A percentile compares a stretch with the other conserved stretches of the same genome.
Evolutionary conservation across 2,329 filamentous ascomycete species (phyloP).

Genomic region (Cladosporium cucumerinum): DNA sequence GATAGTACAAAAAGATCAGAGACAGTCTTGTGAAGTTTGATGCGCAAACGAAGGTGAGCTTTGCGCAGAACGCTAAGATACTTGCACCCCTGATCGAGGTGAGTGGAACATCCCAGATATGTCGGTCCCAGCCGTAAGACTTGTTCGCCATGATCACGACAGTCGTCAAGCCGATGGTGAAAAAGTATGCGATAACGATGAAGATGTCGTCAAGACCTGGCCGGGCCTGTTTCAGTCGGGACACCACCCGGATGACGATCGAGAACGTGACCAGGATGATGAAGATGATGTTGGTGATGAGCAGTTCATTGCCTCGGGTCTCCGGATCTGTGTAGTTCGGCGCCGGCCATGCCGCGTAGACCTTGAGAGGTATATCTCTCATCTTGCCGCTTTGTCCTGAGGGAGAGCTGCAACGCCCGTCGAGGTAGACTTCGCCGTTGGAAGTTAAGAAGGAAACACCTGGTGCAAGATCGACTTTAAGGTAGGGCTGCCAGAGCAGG

Average conservation of each 20-base stretch:
- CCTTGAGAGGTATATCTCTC: conserved; percentile 25
- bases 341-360: conserved; percentile 38
- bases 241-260: conserved; percentile 40
- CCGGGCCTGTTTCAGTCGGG: conserved; percentile 40
- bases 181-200: conserved; percentile 41
- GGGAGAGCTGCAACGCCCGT: not conserved
- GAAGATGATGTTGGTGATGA: conserved; percentile 41
- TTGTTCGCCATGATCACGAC: conserved; percentile 43
- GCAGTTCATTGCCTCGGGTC: conserved; percentile 39
- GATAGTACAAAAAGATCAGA: conserved; percentile 46
- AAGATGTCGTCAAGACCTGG: conserved; percentile 43
- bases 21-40: conserved; percentile 44
- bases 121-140: conserved; percentile 42
- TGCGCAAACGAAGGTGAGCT: conserved; percentile 42
- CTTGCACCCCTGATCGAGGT: conserved; percentile 24
- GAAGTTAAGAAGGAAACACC: not conserved
- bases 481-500: not conserved
- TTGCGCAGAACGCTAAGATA: conserved; percentile 43
- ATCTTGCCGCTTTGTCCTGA: not conserved
- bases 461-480: not conserved
- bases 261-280: conserved; percentile 37
- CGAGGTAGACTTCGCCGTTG: not conserved
- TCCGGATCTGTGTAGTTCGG: conserved; percentile 43
- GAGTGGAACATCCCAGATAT: conserved; percentile 42
- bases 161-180: conserved; percentile 38